These are phyloP conservation scores for Linanthus parryae DNA, from an alignment of 148 eudicot species.

Conservation along the genomic window DNA sequence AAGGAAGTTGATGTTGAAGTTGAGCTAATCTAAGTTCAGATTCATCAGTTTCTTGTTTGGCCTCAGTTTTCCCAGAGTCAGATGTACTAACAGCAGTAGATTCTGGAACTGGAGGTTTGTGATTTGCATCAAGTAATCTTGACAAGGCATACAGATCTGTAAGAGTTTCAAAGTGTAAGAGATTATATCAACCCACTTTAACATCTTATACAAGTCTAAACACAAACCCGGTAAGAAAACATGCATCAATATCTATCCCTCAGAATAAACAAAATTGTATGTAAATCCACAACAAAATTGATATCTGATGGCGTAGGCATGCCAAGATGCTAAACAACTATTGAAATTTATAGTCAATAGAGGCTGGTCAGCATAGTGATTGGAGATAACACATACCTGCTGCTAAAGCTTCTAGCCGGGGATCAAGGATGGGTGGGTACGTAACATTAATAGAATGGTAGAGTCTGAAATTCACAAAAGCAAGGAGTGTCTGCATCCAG, in stretches of 20 bases:
- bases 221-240: too few species aligned
- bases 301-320: background rate
- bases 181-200: too few species aligned
- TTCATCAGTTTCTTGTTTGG: conserved; percentile 34
- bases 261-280: too few species aligned
- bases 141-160: conserved; percentile 89
- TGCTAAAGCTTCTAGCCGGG: conserved; percentile 83
- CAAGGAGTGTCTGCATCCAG: conserved; percentile 70
- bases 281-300: too few species aligned
- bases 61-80: conserved; percentile 27
- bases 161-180: background rate
- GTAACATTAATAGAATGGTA: conserved; percentile 68
- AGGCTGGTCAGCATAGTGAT: background rate
- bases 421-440: conserved; percentile 90
- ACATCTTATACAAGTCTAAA: too few species aligned
- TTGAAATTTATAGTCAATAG: background rate
- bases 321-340: conserved; percentile 3
- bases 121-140: conserved; percentile 52
- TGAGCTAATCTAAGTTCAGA: conserved; percentile 83
- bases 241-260: too few species aligned
- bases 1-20: conserved; percentile 88
- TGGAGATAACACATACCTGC: conserved; percentile 43
- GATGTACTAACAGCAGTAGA: conserved; percentile 14
- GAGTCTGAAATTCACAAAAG: conserved; percentile 66
- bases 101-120: conserved; percentile 22